Evolutionary conservation across 495 filamentous ascomycete species (phyloP).

Genomic region (Penicillium manginii): DNA sequence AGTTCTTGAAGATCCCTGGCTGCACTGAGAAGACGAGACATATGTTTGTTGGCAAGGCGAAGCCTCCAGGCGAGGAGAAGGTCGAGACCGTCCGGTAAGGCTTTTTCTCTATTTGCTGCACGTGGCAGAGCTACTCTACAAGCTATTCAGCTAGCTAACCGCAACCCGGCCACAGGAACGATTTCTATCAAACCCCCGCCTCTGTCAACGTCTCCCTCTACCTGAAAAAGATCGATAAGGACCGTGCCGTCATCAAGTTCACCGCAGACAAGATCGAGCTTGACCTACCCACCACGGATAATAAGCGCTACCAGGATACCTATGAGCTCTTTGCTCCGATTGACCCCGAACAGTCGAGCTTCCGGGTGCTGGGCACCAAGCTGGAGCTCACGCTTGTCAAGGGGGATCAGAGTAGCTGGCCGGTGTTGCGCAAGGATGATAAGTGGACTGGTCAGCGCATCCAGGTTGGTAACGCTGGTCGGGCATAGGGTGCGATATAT

Average conservation of each 20-base stretch:
- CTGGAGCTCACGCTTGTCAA: constrained; percentile 85
- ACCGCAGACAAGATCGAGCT: constrained; percentile 60
- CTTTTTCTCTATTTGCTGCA: not conserved
- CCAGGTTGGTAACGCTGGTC: constrained; percentile 78
- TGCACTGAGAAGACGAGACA: constrained; percentile 82
- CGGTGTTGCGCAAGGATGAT: constrained; percentile 85
- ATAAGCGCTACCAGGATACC: constrained; percentile 77
- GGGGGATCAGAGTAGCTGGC: constrained; percentile 83
- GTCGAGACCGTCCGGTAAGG: constrained; percentile 73
- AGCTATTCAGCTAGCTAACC: not conserved
- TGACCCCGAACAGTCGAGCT: constrained; percentile 70
- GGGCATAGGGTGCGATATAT: constrained; percentile 48
- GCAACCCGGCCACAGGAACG: constrained; percentile 56
- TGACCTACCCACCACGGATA: constrained; percentile 82
- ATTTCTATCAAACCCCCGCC: constrained; percentile 92
- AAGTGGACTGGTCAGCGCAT: constrained; percentile 76
- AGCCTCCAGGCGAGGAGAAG: constrained; percentile 58
- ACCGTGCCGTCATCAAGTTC: constrained; percentile 71
- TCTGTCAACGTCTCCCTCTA: constrained; percentile 90
- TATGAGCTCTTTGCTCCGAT: constrained; percentile 79
- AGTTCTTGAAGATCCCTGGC: constrained; percentile 94
- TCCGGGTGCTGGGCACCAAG: constrained; percentile 93
- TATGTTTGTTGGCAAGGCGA: constrained; percentile 82
- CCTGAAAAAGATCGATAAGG: constrained; percentile 94
- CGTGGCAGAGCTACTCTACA: too few relatives aligned